Conservation (phyloP, 2,329 filamentous ascomycete genomes). For the Colletotrichum eremochloae region DNA sequence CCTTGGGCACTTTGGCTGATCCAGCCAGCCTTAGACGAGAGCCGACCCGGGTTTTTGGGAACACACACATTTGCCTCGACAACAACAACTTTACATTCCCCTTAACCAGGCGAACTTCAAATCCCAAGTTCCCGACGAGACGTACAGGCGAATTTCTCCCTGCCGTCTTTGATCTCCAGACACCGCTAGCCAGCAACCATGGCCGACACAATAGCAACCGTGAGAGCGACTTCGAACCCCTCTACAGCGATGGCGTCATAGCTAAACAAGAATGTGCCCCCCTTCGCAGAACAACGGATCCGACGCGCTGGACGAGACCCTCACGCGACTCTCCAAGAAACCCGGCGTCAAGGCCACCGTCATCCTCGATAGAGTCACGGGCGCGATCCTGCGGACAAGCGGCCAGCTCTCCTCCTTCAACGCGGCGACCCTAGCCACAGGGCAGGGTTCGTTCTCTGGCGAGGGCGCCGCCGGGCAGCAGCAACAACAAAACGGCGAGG, state of each 20-base stretch:
- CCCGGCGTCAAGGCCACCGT: constrained; percentile 84
- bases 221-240: constrained; percentile 38
- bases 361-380: constrained; percentile 78
- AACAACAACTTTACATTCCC: constrained; percentile 8
- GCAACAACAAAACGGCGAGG: constrained; percentile 58
- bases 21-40: constrained; percentile 33
- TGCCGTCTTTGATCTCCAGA: not conserved
- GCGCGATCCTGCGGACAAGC: constrained; percentile 80
- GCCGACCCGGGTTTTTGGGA: constrained; percentile 22
- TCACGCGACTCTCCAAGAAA: constrained; percentile 81
- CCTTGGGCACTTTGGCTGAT: constrained; percentile 21
- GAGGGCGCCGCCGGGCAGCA: constrained; percentile 53
- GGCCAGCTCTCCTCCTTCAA: constrained; percentile 73
- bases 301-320: constrained; percentile 74
- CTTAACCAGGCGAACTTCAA: not conserved
- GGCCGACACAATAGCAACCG: constrained; percentile 43
- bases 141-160: not conserved
- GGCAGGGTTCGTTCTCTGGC: constrained; percentile 57
- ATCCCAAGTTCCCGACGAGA: not conserved
- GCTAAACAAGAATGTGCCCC: constrained; percentile 30
- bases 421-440: constrained; percentile 29
- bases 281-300: constrained; percentile 58
- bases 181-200: constrained; percentile 32
- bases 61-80: constrained; percentile 8
- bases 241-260: constrained; percentile 37